Evolutionary conservation across 2,329 filamentous ascomycete genomes (phyloP), one percentile per base, ranked within the genome.

Genomic region (Beauveria sp.): DNA sequence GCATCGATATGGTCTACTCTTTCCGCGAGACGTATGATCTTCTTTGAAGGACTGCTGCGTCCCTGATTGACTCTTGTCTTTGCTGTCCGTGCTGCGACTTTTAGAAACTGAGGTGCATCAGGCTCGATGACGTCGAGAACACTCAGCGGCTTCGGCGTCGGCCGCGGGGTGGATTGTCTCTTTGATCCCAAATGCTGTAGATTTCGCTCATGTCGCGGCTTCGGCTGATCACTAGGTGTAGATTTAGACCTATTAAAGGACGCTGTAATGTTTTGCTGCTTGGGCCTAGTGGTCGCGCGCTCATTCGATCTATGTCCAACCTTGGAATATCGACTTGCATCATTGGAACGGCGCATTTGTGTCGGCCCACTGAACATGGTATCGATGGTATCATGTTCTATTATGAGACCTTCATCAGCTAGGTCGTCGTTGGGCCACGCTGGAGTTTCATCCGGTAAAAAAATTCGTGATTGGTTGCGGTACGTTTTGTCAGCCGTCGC

Each of bases 1-100:
- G 79, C 84, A 68, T 87, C 85, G 20, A 84, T 64, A 63, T 86
- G 84, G 67, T 88, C 86, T 65, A 75, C 74, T n/a, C 83, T 79
- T 34, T 78, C 85, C 24, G 82, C 83, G n/a, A 88, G 74, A 61
- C 79, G 78, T 63, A 88, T 85, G n/a, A 74, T 70, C 67, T 88
- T 88, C 49, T 68, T 75, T 0, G 72, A 73, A 1, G 83, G 84
- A 59, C 79, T 86, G 7, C 80, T 77, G 67, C 81, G 81, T 18
- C 85, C 85, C 64, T 80, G 74, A 14, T 78, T 76, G 28, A 64
- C 67, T 40, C 77, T 78, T 57, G 71, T 75, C 59, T 73, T 80
- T 4, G 79, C 84, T 58, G 82, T 77, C 18, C 86, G 82, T 49
- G 83, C 84, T 56, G 86, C 86, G 67, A 88, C 78, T 63, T 78